These are phyloP conservation scores for Colletotrichum theobromicola DNA, from an alignment of 2,329 filamentous ascomycete species.

Conservation along the genomic window DNA sequence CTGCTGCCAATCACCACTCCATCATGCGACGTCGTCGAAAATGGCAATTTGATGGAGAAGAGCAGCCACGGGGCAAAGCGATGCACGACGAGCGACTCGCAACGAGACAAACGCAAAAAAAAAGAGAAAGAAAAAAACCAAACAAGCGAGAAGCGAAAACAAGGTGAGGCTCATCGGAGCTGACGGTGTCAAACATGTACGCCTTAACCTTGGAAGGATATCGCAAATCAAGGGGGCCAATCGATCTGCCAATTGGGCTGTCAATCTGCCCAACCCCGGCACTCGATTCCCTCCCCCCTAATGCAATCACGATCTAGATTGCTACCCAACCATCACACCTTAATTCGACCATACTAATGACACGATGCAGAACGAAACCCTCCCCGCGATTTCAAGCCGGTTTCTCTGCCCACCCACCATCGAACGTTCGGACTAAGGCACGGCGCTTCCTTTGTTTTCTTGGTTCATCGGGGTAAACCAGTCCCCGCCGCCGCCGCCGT, in stretches of 20 bases:
- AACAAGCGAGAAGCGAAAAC: background rate
- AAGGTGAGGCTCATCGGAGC: background rate
- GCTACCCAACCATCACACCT: background rate
- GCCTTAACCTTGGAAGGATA: background rate
- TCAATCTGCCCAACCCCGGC: background rate
- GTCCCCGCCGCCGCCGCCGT: background rate
- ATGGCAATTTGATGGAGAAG: background rate
- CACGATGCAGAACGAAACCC: background rate
- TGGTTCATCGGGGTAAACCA: background rate
- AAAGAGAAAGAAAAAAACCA: background rate
- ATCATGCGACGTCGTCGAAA: background rate
- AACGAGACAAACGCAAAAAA: background rate
- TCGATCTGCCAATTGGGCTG: background rate
- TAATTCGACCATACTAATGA: background rate
- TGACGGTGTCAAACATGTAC: background rate
- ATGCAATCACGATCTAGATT: background rate
- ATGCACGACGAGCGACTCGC: background rate
- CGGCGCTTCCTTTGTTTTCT: background rate
- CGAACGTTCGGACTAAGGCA: background rate
- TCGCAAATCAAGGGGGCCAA: background rate
- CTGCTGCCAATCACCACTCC: background rate
- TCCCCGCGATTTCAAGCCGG: background rate
- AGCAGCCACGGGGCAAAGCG: background rate
- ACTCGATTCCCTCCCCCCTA: background rate
- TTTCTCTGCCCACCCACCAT: background rate